Base-by-base conservation (phyloP, 352 stramenopile genomes). In the Lagenidium sp. region DNA sequence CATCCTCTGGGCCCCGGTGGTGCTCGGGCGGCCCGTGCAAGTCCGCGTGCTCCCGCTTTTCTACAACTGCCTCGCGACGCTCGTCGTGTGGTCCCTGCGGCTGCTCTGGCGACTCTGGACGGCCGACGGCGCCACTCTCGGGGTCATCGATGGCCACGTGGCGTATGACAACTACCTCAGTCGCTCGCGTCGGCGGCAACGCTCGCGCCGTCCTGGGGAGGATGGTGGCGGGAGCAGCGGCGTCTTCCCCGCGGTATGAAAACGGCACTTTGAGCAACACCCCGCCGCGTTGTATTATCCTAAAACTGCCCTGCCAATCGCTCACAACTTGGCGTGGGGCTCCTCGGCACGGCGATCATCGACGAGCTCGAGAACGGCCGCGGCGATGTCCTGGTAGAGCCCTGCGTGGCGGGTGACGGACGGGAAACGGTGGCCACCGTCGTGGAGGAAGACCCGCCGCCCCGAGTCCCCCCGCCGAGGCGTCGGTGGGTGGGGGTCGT, bases 391-490 rank as follows among this genome's bases (percentile, higher is more conserved):
- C 32, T 55, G 53, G 37, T 67, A 67, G 30, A 67, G 41, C 11
- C 43, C 44, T 22, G 44, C 47, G 40, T 53, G 41, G 29, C 55
- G 48, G 10, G 36, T 32, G 1, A 23, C 51, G 0, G 48, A 41
- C n/a, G 58, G 58, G 34, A 67, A 67, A 29, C 58, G 57, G 48
- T 67, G 58, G 22, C 53, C 58, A 20, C 54, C 53, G 4, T 41
- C 44, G 32, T 67, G 58, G 38, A 57, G 18, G 24, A 60, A 56
- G 15, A 63, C 22, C 3, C 53, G 36, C 24, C 49, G 52, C n/a
- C n/a, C n/a, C 26, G 24, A 34, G 8, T 46, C 12, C 0, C 35
- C 41, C 22, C 29, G 32, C 1, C 44, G 50, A 16, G 16, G 42
- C 12, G 37, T 47, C 8, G 44, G 44, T 6, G 52, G 52, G 16